phyloP scores from a whole-genome alignment of 148 eudicot genomes.

The Polygonum aviculare region DNA sequence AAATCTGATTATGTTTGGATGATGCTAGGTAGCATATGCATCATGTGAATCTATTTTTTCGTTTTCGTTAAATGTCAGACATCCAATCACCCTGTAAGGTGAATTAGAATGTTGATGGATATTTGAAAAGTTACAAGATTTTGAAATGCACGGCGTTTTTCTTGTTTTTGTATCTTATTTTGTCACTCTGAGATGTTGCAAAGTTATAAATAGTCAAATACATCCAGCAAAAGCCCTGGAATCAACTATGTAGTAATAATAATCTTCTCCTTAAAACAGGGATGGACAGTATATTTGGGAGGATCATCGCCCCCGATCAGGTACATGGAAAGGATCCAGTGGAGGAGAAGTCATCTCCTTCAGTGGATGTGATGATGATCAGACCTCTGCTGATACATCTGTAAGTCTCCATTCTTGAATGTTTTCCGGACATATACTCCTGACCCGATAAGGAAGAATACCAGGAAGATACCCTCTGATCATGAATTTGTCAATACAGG shows the following conservation, averaged over 20 bases:
- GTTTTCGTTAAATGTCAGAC: not conserved
- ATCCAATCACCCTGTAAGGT: not conserved
- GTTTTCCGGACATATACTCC: not conserved
- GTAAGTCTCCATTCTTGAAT: constrained; percentile 31
- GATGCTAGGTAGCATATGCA: not conserved
- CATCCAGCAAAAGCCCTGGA: not conserved
- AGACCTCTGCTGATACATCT: constrained; percentile 92
- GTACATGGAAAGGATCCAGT: constrained; percentile 81
- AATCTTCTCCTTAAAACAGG: constrained; percentile 23
- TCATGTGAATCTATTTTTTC: not conserved
- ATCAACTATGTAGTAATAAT: not conserved
- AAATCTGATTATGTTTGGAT: not conserved
- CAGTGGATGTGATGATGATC: constrained; percentile 96
- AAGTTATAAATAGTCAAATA: not conserved
- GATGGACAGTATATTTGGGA: constrained; percentile 80
- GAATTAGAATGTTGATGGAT: not conserved
- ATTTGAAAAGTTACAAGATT: not conserved
- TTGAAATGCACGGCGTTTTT: not conserved
- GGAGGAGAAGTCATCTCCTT: constrained; percentile 95
- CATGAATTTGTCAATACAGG: constrained; percentile 35
- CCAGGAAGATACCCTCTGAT: constrained; percentile 5
- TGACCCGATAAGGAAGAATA: not conserved
- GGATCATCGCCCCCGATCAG: constrained; percentile 89
- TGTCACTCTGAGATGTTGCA: not conserved
- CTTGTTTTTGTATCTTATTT: not conserved